A percentile compares a stretch with the other conserved stretches of the same genome.
Conservation (phyloP, 371 early-diverging fungal genomes). For the Blakeslea trispora region DNA sequence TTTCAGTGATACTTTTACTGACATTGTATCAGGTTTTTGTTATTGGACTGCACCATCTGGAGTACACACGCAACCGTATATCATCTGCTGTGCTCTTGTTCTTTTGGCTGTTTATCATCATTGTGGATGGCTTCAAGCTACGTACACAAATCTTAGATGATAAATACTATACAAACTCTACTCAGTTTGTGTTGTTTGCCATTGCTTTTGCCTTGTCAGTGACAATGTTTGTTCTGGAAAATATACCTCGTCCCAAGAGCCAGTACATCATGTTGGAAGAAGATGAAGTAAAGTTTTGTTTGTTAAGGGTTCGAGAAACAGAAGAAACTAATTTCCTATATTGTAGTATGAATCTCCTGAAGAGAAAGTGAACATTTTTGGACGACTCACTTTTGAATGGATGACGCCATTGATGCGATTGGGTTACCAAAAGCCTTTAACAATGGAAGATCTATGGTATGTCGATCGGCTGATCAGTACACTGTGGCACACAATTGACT, state of each 20-base stretch:
- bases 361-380: constrained; percentile 83
- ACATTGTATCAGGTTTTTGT: constrained; percentile 46
- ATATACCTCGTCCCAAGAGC: constrained; percentile 55
- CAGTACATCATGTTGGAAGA: constrained; percentile 65
- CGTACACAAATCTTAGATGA: constrained; percentile 58
- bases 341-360: constrained; percentile 67
- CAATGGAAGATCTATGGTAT: constrained; percentile 81
- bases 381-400: constrained; percentile 87
- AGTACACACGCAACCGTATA: constrained; percentile 66
- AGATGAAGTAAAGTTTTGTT: constrained; percentile 40
- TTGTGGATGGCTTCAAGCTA: constrained; percentile 52
- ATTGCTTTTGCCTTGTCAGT: constrained; percentile 44
- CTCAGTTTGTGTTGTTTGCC: constrained; percentile 46
- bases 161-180: constrained; percentile 29
- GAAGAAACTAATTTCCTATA: too few species aligned
- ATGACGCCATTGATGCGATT: constrained; percentile 86
- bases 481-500: background rate
- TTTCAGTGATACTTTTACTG: constrained; percentile 1
- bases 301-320: too few species aligned
- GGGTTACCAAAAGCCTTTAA: constrained; percentile 77
- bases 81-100: constrained; percentile 74
- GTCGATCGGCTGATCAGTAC: background rate
- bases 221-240: constrained; percentile 63
- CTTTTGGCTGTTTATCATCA: constrained; percentile 73
- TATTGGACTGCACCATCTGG: constrained; percentile 61